Base-by-base conservation (phyloP, 2,329 filamentous ascomycete species). In the Penicillium glabrum region DNA sequence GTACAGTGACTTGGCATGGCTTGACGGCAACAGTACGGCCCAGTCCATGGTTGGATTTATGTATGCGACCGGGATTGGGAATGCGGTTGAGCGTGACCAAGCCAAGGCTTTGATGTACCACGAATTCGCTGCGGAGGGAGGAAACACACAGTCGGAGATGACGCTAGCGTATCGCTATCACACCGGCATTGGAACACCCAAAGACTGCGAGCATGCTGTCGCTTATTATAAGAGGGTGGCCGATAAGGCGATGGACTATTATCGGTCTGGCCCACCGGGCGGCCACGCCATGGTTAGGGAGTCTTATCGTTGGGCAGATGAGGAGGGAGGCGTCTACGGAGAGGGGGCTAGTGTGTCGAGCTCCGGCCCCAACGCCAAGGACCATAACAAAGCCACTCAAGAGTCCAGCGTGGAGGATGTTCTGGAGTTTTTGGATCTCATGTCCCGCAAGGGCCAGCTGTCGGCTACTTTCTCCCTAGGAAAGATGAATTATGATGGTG, bases 11-110 rank as follows among this genome's bases (percentile, higher is more conserved):
- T 82, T 99, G 53, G 91, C 93, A 3, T 82, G 83, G 19, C 73
- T 88, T 57, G 84, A 89, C 63, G 95, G 93, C 45, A 98, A 99
- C 74, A 89, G 86, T 62, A 96, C 93, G 13, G 95, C 95, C 1
- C 91, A 98, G 73, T 89, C 96, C 75, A 97, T 99, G 93, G 73
- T 98, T 46, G 95, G 91, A 0, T 86, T 99, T 66, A 95, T 96
- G 84, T 93, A 99, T 75, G 93, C 93, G 35, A 99, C 95, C 0
- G 95, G 95, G 0, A 82, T 99, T 56, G 93, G 91, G 16, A 86
- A 86, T 31, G 88, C 87, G 1, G 90, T 96, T 6, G 85, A 90
- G 70, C 84, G 86, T 44, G 90, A 99, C 67, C 95, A 98, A 76
- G 93, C 93, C 11, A 93, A 91, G 75, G 91, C 95, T 3, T 81